A percentile compares a stretch with the other conserved stretches of the same genome.
Conservation (phyloP, 2,329 filamentous ascomycete genomes). For the Colletotrichum sp. region DNA sequence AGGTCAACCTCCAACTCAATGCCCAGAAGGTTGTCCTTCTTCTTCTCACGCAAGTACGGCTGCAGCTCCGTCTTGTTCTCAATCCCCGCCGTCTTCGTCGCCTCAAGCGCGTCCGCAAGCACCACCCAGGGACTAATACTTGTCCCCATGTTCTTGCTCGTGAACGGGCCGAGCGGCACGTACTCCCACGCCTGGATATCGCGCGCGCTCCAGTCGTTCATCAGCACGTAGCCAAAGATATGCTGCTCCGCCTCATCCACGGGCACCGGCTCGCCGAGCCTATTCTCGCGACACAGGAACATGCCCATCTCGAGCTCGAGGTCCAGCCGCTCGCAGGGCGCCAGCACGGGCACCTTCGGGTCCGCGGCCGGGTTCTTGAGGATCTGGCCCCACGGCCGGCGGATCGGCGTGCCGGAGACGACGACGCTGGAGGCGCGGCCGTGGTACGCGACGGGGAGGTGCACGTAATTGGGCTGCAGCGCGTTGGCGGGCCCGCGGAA, state of each 20-base stretch:
- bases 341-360: slow-evolving; percentile 62
- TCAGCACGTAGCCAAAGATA: slow-evolving; percentile 72
- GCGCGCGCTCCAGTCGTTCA: slow-evolving; percentile 70
- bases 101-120: slow-evolving; percentile 60
- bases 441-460: slow-evolving; percentile 83
- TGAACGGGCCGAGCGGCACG: slow-evolving; percentile 65
- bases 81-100: slow-evolving; percentile 24
- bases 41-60: slow-evolving; percentile 62
- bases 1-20: slow-evolving; percentile 44
- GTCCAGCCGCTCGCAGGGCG: slow-evolving; percentile 68
- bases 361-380: slow-evolving; percentile 50
- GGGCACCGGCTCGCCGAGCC: slow-evolving; percentile 69
- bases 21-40: slow-evolving; percentile 37
- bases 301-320: slow-evolving; percentile 81
- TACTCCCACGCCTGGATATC: slow-evolving; percentile 69
- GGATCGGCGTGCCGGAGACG: slow-evolving; percentile 74
- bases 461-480: slow-evolving; percentile 80
- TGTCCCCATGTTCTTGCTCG: slow-evolving; percentile 65
- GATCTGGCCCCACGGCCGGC: slow-evolving; percentile 77
- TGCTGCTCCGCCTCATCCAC: slow-evolving; percentile 72
- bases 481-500: slow-evolving; percentile 78
- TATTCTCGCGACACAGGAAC: slow-evolving; percentile 71
- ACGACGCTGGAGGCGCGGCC: slow-evolving; percentile 79
- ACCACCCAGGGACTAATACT: slow-evolving; percentile 68
- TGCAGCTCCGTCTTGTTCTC: slow-evolving; percentile 38